Conservation (phyloP, 148 eudicot genomes). For the Rhododendron vialii region DNA sequence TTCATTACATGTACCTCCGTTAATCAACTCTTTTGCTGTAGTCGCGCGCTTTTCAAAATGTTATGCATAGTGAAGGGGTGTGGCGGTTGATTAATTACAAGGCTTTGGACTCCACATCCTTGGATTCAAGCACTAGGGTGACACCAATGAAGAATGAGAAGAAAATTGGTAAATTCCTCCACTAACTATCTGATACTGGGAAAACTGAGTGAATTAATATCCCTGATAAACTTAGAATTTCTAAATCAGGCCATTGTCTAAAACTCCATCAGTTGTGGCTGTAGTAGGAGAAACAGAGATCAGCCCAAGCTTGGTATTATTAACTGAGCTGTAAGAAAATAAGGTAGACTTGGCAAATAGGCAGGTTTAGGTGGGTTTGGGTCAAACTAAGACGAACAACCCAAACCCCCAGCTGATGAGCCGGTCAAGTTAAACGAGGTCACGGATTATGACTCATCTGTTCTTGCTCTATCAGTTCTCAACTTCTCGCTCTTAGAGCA, state of each 20-base stretch:
- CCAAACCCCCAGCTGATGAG: neutral
- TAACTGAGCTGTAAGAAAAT: neutral
- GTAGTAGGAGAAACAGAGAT: neutral
- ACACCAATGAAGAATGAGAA: constrained; percentile 50
- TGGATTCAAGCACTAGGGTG: constrained; percentile 85
- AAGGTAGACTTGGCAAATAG: neutral
- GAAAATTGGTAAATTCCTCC: constrained; percentile 42
- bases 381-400: neutral
- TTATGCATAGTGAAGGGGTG: neutral
- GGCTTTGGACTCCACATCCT: constrained; percentile 69
- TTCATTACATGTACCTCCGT: constrained; percentile 2
- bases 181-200: neutral
- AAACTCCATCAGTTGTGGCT: neutral
- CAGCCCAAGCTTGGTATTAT: neutral
- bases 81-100: constrained; percentile 27
- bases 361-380: neutral
- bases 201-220: neutral
- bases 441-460: too few relatives aligned
- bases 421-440: neutral
- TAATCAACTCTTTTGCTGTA: neutral
- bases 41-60: neutral
- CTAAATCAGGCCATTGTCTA: neutral
- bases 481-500: too few relatives aligned
- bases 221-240: neutral
- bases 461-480: too few relatives aligned